Evolutionary conservation across 805 yeast genomes (phyloP).

Genomic region (Suhomyces xylopsoci): DNA sequence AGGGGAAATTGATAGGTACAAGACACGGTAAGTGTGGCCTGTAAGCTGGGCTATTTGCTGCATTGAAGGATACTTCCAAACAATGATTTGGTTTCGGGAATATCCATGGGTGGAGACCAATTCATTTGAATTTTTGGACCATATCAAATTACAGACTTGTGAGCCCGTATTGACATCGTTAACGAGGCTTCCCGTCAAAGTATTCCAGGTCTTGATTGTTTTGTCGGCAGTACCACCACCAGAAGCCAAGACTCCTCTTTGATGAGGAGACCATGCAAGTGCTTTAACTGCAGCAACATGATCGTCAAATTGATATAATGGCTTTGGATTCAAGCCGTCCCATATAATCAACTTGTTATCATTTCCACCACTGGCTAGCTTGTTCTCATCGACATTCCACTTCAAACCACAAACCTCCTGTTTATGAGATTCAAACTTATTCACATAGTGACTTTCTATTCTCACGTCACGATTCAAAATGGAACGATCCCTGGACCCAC

Average conservation of each 20-base stretch:
- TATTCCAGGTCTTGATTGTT: slow-evolving; percentile 88
- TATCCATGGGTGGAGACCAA: slow-evolving; percentile 94
- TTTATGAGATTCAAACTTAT: slow-evolving; percentile 67
- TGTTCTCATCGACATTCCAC: slow-evolving; percentile 91
- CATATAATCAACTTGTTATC: slow-evolving; percentile 85
- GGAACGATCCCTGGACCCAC: slow-evolving; percentile 83
- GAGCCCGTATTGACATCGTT: slow-evolving; percentile 92
- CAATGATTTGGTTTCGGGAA: slow-evolving; percentile 81
- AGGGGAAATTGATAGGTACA: slow-evolving; percentile 85
- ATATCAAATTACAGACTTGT: slow-evolving; percentile 89
- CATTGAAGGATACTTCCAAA: slow-evolving; percentile 94
- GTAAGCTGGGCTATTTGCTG: slow-evolving; percentile 90
- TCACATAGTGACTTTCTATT: slow-evolving; percentile 75
- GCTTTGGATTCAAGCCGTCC: slow-evolving; percentile 72
- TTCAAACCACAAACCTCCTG: slow-evolving; percentile 96
- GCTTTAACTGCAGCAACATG: slow-evolving; percentile 97
- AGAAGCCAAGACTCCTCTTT: slow-evolving; percentile 85
- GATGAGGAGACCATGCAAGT: slow-evolving; percentile 96
- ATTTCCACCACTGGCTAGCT: slow-evolving; percentile 92
- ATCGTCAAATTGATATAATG: slow-evolving; percentile 70
- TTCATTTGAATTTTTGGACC: slow-evolving; percentile 92
- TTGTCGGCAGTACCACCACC: slow-evolving; percentile 98
- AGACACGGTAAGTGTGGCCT: slow-evolving; percentile 90
- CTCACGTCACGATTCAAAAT: slow-evolving; percentile 92
- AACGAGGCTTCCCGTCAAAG: slow-evolving; percentile 68